Conservation (phyloP, 495 filamentous ascomycete genomes). For the Neurospora sublineolata region DNA sequence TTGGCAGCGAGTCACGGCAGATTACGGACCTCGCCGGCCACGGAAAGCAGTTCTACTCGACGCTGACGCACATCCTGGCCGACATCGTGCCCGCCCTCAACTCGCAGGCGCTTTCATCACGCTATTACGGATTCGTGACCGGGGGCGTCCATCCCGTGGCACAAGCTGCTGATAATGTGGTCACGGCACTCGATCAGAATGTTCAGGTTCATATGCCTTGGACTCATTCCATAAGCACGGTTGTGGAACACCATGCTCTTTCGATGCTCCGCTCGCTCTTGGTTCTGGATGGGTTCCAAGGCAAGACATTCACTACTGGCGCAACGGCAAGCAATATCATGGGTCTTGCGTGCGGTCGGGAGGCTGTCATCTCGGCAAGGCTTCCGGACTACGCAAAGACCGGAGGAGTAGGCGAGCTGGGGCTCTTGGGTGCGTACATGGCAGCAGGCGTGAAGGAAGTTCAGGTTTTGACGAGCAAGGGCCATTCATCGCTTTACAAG, state of each 20-base stretch:
- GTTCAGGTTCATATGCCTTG: constrained; percentile 69
- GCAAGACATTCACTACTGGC: constrained; percentile 76
- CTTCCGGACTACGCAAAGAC: constrained; percentile 6
- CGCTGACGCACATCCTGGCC: constrained; percentile 35
- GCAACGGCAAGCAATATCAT: constrained; percentile 80
- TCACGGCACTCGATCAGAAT: constrained; percentile 70
- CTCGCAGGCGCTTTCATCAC: constrained; percentile 43
- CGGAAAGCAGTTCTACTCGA: constrained; percentile 1
- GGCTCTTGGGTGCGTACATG: constrained; percentile 55
- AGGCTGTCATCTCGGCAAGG: constrained; percentile 45
- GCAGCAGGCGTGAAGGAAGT: constrained; percentile 52
- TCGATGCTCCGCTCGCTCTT: constrained; percentile 58
- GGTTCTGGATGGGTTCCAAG: constrained; percentile 45
- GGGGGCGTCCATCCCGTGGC: constrained; percentile 75
- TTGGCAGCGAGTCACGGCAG: not conserved
- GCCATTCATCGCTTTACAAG: constrained; percentile 74
- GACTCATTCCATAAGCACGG: constrained; percentile 57
- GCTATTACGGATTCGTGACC: constrained; percentile 83
- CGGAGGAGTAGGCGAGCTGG: constrained; percentile 50
- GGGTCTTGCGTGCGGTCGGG: constrained; percentile 66
- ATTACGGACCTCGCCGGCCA: not conserved
- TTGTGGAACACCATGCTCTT: constrained; percentile 62
- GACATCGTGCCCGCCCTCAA: constrained; percentile 59
- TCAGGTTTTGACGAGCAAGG: constrained; percentile 66
- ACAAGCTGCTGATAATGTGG: constrained; percentile 70